Percentiles rank a stretch among this genome's conserved stretches.
phyloP scores from a whole-genome alignment of 306 rosid species.

The Echinosophora koreensis region DNA sequence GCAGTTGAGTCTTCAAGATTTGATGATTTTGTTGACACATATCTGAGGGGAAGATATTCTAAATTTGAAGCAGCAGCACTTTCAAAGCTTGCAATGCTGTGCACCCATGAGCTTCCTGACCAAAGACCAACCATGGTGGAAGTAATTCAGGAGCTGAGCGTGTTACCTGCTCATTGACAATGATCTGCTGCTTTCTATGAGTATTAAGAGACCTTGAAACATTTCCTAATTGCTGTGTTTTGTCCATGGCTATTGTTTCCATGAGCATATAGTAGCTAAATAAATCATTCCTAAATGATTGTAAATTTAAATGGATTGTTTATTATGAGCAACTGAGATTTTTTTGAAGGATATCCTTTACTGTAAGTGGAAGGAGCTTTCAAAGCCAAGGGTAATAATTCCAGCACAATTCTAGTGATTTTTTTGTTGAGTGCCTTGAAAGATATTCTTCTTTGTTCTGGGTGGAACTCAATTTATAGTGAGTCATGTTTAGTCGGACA shows the following conservation, averaged over 20 bases:
- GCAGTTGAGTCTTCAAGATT: conserved; percentile 62
- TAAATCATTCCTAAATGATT: conserved; percentile 30
- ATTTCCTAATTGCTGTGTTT: conserved; percentile 3
- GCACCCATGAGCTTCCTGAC: conserved; percentile 77
- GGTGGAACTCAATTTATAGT: background rate
- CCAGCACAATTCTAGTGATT: background rate
- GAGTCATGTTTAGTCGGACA: background rate
- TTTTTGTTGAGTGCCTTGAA: background rate
- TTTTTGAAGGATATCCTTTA: conserved; percentile 26
- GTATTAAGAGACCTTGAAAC: conserved; percentile 5
- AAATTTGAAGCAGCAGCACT: conserved; percentile 71
- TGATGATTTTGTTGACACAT: conserved; percentile 70
- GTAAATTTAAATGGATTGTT: conserved; percentile 24
- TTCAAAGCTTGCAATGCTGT: conserved; percentile 65
- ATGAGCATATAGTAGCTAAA: conserved; percentile 9
- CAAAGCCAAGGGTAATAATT: conserved; percentile 2
- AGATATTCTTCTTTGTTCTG: background rate
- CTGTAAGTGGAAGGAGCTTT: conserved; percentile 34
- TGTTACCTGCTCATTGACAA: conserved; percentile 40
- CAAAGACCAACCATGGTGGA: conserved; percentile 71
- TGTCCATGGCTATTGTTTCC: conserved; percentile 28
- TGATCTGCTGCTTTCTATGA: conserved; percentile 29
- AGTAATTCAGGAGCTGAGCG: conserved; percentile 64
- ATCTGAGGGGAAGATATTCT: conserved; percentile 63
- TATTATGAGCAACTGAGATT: background rate